Base-by-base conservation (phyloP, 768 basidiomycete genomes). In the Auriscalpium microsporum region DNA sequence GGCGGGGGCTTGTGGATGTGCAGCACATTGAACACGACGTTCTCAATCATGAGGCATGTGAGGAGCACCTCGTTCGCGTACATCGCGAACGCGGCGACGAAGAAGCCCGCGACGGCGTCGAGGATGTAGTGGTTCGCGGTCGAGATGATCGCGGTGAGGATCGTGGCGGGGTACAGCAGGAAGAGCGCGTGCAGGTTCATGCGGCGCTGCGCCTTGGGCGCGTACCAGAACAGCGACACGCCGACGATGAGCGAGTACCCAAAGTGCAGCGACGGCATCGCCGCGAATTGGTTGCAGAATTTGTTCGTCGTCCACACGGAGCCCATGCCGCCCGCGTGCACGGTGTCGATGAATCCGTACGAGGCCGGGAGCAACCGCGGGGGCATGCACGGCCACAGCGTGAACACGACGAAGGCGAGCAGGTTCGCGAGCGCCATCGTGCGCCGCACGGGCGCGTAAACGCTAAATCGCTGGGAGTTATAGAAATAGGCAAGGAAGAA, bases 291-390 rank as follows among this genome's bases (percentile, higher is more conserved):
- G 56, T 56, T 56, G 45, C 45, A 48, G 50, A 56, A 56, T 17
- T 47, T 56, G 37, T 56, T 56, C 35, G 56, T 56, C 45, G 56
- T 56, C 56, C 56, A 56, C 44, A 52, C 56, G 45, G 56, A 56
- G 45, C 50, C 56, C 8, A 36, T 21, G 40, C 45, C 45, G 56
- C 37, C n/a, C 11, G 19, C 23, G 56, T 56, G 56, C 10, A 56
- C 56, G n/a, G 50, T 56, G 50, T 56, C 56, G 44, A 56, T 45
- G 50, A 56, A 56, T 35, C 50, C 45, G 56, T 52, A 56, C 8
- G 35, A 17, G 38, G 44, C 44, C 14, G 56, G 56, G 16, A 56
- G 56, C 33, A 56, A 49, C 10, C 56, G 56, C n/a, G 56, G 56
- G 7, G 56, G 56, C 56, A 56, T 56, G 56, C 56, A 56, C 34